Evolutionary conservation across 2,329 filamentous ascomycete species (phyloP), one percentile per base, ranked within the genome.

Genomic region (Trichoderma gracile): DNA sequence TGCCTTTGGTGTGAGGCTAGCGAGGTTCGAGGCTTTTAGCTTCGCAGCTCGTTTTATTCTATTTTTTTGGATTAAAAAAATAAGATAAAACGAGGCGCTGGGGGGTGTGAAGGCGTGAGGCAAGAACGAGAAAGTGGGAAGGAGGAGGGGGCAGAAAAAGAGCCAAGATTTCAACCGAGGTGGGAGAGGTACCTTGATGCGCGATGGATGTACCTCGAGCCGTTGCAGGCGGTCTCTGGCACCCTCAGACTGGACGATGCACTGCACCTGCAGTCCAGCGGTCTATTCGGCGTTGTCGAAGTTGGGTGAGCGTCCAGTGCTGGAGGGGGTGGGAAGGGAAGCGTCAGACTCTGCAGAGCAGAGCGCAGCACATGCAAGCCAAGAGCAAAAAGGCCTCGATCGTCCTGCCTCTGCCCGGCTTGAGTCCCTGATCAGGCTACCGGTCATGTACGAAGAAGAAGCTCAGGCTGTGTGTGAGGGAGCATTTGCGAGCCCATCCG

Each of bases 1-100:
- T 60, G 49, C 30, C 45, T 19, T 65, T 65, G 63, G 49, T 50
- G 63, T 65, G 63, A 54, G 58, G 63, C 63, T 65, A 65, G 49
- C 14, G 57, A 27, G 42, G 63, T 62, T 65, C 50, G 63, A 65
- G 63, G 43, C 63, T 65, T 63, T 63, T 53, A 59, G 55, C 53
- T 58, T 53, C 40, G 56, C 56, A 59, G 56, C 56, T 50, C 56
- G 49, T 59, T 57, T 59, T 43, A n/a, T 27, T 27, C 4, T 46
- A 19, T 23, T 46, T 54, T 53, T 54, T 17, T n/a, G 27, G 27
- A 9, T 23, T 23, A n/a, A 19, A 5, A 15, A 42, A 23, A 38
- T 12, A 14, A 14, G 12, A 38, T 38, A 38, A 38, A 38, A 38
- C 10, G 10, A 38, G 63, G n/a, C 42, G 23, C 55, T 21, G n/a